A percentile compares a stretch with the other conserved stretches of the same genome.
Conservation (phyloP, 495 filamentous ascomycete genomes). For the Daldinia vernicosa region DNA sequence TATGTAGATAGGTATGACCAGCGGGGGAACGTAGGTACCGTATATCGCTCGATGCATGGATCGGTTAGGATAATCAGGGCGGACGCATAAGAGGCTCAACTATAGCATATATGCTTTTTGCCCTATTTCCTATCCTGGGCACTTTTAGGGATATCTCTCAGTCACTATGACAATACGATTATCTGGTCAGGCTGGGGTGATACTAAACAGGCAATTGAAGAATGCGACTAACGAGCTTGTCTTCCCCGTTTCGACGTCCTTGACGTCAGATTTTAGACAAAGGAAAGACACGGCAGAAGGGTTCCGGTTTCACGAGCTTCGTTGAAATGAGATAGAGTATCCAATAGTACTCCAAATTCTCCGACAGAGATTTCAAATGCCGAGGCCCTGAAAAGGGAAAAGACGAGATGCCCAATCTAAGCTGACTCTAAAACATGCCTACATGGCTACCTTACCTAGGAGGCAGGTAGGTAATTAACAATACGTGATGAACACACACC, state of each 20-base stretch:
- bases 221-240: conserved; percentile 28
- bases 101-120: conserved; percentile 8
- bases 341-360: conserved; percentile 2
- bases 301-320: conserved; percentile 31
- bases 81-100: conserved; percentile 5
- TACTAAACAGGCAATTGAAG: conserved; percentile 28
- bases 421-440: conserved; percentile 23
- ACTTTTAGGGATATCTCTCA: conserved; percentile 2
- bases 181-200: conserved; percentile 1
- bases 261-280: conserved; percentile 38
- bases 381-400: conserved; percentile 11
- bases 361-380: conserved; percentile 9
- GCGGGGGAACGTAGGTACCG: conserved; percentile 10
- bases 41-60: conserved; percentile 7
- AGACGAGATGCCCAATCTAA: neutral
- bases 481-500: conserved; percentile 4
- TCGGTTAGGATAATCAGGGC: neutral
- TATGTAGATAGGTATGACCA: conserved; percentile 1
- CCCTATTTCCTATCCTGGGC: conserved; percentile 12
- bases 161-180: conserved; percentile 21
- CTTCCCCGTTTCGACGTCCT: conserved; percentile 27
- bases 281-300: conserved; percentile 29
- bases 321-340: neutral
- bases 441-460: too few species aligned
- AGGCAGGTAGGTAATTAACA: too few species aligned